Evolutionary conservation across 805 yeast genomes (phyloP).

Genomic region (Yamadazyma philogaea): DNA sequence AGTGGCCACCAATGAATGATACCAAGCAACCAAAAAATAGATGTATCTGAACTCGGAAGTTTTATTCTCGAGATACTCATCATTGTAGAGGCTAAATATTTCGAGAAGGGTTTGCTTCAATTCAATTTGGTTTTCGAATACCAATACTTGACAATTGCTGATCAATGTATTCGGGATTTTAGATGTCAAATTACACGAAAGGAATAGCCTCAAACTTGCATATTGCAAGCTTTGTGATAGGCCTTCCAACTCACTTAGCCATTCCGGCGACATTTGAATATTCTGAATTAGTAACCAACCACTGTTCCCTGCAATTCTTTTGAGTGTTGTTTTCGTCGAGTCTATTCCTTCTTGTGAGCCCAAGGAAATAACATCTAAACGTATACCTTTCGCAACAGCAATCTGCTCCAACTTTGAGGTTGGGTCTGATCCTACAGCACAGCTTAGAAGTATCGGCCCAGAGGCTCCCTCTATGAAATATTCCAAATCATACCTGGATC

Average conservation of each 20-base stretch:
- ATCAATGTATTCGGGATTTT: slow-evolving; percentile 55
- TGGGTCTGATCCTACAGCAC: slow-evolving; percentile 66
- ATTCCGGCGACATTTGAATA: slow-evolving; percentile 63
- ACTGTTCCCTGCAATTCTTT: slow-evolving; percentile 44
- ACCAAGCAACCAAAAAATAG: slow-evolving; percentile 62
- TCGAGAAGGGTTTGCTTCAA: slow-evolving; percentile 47
- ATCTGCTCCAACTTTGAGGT: slow-evolving; percentile 48
- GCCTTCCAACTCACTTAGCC: slow-evolving; percentile 58
- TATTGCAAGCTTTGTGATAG: slow-evolving; percentile 25
- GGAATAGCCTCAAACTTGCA: slow-evolving; percentile 50
- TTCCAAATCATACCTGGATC: slow-evolving; percentile 30
- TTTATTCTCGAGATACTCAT: slow-evolving; percentile 11
- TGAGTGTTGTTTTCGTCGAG: slow-evolving; percentile 47
- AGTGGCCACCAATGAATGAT: slow-evolving; percentile 61
- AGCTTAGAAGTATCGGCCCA: slow-evolving; percentile 50
- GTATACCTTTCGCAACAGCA: slow-evolving; percentile 29
- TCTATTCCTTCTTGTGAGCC: slow-evolving; percentile 69
- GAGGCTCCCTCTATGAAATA: slow-evolving; percentile 24
- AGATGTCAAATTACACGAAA: slow-evolving; percentile 56
- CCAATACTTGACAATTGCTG: slow-evolving; percentile 50
- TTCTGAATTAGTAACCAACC: slow-evolving; percentile 79
- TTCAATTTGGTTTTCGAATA: slow-evolving; percentile 63
- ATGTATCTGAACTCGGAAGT: slow-evolving; percentile 48
- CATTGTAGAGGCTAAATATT: slow-evolving; percentile 20
- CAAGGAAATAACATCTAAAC: slow-evolving; percentile 54